phyloP scores from a whole-genome alignment of 768 basidiomycete genomes.

The Rhizopogon rudus region DNA sequence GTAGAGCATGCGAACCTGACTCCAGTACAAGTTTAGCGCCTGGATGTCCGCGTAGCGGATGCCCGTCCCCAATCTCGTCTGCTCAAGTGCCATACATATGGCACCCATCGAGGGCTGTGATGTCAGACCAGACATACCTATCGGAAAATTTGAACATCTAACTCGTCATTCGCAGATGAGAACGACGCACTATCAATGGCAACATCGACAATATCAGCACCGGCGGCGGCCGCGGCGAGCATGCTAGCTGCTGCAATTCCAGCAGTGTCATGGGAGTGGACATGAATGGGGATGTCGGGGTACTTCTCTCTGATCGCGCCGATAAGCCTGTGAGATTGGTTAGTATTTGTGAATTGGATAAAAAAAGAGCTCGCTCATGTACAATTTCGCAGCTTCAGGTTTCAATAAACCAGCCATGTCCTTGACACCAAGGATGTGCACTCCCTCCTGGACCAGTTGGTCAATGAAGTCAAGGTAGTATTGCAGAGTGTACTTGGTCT shows the following conservation, averaged over 20 bases:
- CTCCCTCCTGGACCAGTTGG: slow-evolving; percentile 88
- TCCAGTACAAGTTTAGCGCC: slow-evolving; percentile 97
- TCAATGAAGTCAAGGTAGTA: slow-evolving; percentile 97
- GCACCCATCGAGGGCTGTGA: slow-evolving; percentile 99
- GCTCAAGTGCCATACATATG: slow-evolving; percentile 90
- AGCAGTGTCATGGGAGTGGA: slow-evolving; percentile 99
- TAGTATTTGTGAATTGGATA: slow-evolving; percentile 1
- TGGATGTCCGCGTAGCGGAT: slow-evolving; percentile 97
- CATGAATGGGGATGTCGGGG: slow-evolving; percentile 97
- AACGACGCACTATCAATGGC: slow-evolving; percentile 87
- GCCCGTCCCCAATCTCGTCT: slow-evolving; percentile 89
- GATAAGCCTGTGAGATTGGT: slow-evolving; percentile 57
- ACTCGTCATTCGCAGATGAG: background rate
- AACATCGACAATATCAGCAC: slow-evolving; percentile 96
- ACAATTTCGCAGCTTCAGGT: slow-evolving; percentile 91
- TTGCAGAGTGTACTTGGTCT: slow-evolving; percentile 94
- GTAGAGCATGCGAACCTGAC: slow-evolving; percentile 93
- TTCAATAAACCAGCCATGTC: slow-evolving; percentile 98
- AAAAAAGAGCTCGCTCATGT: slow-evolving; percentile 21
- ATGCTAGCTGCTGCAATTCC: slow-evolving; percentile 98
- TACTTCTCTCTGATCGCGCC: slow-evolving; percentile 93
- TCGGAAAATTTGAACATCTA: background rate
- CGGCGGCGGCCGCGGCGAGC: slow-evolving; percentile 94
- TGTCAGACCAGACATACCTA: slow-evolving; percentile 97
- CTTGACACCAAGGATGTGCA: slow-evolving; percentile 96